Base-by-base conservation (phyloP, 1,284 basidiomycete species). In the Stygiomarasmius scandens region DNA sequence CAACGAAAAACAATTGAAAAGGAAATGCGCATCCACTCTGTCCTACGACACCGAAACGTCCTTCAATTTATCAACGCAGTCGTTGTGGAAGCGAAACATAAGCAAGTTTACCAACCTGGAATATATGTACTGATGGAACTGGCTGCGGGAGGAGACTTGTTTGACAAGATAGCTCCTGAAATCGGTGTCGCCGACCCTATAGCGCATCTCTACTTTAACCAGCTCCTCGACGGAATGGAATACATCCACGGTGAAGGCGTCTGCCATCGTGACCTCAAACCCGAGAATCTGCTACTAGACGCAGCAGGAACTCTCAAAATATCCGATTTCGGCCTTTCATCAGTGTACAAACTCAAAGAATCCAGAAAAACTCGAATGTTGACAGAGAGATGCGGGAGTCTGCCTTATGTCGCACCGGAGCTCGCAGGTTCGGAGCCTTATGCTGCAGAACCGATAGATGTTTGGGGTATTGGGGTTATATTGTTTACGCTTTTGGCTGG, bases 381-480 rank as follows among this genome's bases (percentile, higher is more conserved):
- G 47, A 87, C 81, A 1, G 95, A 95, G 61, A 76, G 91, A 46
- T 98, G 96, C 67, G 96, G 97, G 0, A 97, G 94, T 71, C 72
- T 97, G 58, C 96, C 97, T 0, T 99, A 99, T 71, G 90, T 96
- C 14, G 95, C 95, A 0, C 96, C 0, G 96, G 97, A 79, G 94
- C 93, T 63, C 55, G 77, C 66, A 45, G 2, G 9, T 6, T 52
- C 48, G 12, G 6, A 65, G 2, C 76, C 92, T 0, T 99, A 98
- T 73, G 76, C 86, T 24, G 96, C 95, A 3, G 94, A 97, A 64
- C 95, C 96, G 0, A 87, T 98, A 38, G 96, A 99, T 71, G 87
- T 93, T 2, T 99, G 96, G 96, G 95, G 94, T 1, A 85, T 93
- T 53, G 97, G 97, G 1, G 92, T 98, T n/a, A 96, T 99, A 36